These are phyloP conservation scores for Phytopythium mirpurense DNA, from an alignment of 352 stramenopile genomes.

Conservation along the genomic window DNA sequence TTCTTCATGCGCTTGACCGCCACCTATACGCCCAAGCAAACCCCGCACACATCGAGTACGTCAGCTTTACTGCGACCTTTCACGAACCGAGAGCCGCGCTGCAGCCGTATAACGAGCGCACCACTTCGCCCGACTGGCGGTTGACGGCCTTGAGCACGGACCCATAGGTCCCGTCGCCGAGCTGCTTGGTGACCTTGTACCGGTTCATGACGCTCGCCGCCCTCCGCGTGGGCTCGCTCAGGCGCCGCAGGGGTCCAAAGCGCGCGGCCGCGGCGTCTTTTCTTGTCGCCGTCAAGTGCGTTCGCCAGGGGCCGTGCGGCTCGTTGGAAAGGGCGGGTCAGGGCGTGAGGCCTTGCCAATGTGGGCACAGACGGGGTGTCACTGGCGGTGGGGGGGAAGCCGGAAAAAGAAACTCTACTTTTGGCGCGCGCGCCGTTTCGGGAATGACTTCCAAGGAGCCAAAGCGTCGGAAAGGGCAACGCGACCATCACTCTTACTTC, in stretches of 20 bases:
- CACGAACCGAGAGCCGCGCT: too few species aligned
- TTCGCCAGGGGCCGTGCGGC: too few species aligned
- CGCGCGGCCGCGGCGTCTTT: conserved; percentile 1
- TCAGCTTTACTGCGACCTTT: not conserved
- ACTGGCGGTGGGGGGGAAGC: too few species aligned
- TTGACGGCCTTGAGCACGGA: conserved; percentile 95
- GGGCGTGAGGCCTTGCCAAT: too few species aligned
- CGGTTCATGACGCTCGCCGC: conserved; percentile 68
- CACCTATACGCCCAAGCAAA: conserved; percentile 37
- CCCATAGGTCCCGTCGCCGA: conserved; percentile 95
- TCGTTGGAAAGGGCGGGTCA: not conserved
- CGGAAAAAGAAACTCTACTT: not conserved
- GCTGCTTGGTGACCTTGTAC: conserved; percentile 94
- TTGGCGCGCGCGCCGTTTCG: not conserved
- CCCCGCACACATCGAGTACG: too few species aligned
- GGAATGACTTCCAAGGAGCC: not conserved
- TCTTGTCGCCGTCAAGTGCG: conserved; percentile 1
- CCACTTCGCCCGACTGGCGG: conserved; percentile 90
- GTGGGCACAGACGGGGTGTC: too few species aligned
- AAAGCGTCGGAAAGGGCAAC: not conserved
- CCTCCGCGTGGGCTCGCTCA: not conserved
- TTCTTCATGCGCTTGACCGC: conserved; percentile 98
- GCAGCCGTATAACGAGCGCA: conserved; percentile 19
- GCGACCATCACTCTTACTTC: not conserved
- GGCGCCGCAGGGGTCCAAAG: not conserved